A percentile compares a stretch with the other conserved stretches of the same genome.
Evolutionary conservation across 345 rosid genomes (phyloP).

Genomic region (Euphorbia lathyris): DNA sequence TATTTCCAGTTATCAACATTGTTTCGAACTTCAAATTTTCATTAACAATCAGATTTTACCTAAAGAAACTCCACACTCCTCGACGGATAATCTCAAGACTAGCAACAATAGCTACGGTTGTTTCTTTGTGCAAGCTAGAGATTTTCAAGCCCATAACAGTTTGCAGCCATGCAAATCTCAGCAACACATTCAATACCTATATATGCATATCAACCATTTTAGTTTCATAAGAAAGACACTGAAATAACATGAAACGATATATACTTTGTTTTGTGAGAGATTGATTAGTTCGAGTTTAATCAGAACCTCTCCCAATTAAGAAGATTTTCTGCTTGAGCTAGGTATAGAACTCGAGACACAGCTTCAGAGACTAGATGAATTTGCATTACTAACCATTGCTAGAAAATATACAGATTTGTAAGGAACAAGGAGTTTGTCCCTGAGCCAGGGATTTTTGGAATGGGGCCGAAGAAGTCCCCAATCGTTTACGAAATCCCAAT

Average conservation of each 20-base stretch:
- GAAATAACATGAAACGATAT: too few species aligned
- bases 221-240: background rate
- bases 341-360: too few species aligned
- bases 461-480: conserved; percentile 64
- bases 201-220: background rate
- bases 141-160: conserved; percentile 42
- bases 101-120: conserved; percentile 47
- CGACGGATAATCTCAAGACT: conserved; percentile 67
- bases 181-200: conserved; percentile 44
- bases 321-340: too few species aligned
- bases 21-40: background rate
- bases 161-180: conserved; percentile 71
- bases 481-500: conserved; percentile 67
- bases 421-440: conserved; percentile 65
- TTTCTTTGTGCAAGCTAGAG: conserved; percentile 32
- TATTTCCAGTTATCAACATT: background rate
- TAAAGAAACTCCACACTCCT: conserved; percentile 77
- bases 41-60: conserved; percentile 21
- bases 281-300: too few species aligned
- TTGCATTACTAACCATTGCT: conserved; percentile 46
- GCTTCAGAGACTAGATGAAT: too few species aligned
- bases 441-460: conserved; percentile 54
- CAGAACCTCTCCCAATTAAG: too few species aligned
- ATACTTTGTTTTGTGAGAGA: too few species aligned
- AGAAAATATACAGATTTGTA: conserved; percentile 42